Conservation (phyloP, 1,284 basidiomycete species). For the Sporisorium reilianum region DNA sequence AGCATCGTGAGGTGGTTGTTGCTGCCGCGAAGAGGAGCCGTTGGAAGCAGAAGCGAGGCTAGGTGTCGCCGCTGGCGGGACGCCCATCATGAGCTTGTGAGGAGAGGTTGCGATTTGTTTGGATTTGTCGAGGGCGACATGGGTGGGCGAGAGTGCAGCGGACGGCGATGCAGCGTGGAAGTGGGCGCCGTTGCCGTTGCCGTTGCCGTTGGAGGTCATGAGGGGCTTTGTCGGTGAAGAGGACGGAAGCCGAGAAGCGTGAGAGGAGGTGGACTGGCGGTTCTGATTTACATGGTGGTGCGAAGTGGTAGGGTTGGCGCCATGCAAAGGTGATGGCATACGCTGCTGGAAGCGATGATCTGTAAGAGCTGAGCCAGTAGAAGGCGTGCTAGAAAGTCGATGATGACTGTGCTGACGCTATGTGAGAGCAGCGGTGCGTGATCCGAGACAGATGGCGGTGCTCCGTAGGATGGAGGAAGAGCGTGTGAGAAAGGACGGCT, state of each 20-base stretch:
- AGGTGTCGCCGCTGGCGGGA: constrained; percentile 45
- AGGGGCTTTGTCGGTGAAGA: constrained; percentile 7
- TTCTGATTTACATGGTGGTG: constrained; percentile 39
- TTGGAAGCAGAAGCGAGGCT: constrained; percentile 7
- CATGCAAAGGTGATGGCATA: constrained; percentile 44
- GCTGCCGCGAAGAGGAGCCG: constrained; percentile 1
- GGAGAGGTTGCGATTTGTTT: constrained; percentile 28
- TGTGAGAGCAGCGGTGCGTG: background rate
- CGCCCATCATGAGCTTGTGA: constrained; percentile 50
- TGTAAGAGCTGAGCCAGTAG: background rate
- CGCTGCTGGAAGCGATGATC: constrained; percentile 5
- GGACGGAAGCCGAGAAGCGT: constrained; percentile 6
- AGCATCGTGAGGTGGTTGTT: background rate
- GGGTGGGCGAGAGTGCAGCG: background rate
- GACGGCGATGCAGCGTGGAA: constrained; percentile 7
- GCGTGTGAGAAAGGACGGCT: too few species aligned
- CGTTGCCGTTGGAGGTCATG: constrained; percentile 28
- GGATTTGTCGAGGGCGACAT: constrained; percentile 11
- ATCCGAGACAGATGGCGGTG: background rate
- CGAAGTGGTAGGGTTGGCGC: constrained; percentile 12
- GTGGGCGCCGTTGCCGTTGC: constrained; percentile 22
- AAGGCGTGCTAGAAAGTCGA: too few species aligned
- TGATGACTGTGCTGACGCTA: constrained; percentile 1
- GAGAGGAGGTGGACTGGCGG: constrained; percentile 5
- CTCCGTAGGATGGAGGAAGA: background rate